Base-by-base conservation (phyloP, 495 filamentous ascomycete genomes). In the Tuber calosporum region DNA sequence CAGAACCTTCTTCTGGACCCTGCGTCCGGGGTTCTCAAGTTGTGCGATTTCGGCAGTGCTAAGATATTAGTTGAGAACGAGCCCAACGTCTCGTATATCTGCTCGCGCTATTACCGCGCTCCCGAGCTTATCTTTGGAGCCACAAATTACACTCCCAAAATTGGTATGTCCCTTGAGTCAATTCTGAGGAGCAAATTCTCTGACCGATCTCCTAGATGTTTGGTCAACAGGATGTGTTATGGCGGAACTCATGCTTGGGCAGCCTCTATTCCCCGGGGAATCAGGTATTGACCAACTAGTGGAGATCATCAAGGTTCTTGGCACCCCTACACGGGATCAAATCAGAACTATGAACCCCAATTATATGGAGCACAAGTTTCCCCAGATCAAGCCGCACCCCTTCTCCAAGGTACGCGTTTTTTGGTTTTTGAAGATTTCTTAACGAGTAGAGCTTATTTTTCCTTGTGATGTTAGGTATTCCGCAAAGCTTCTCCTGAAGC, bases 311-410 rank as follows among this genome's bases (percentile, higher is more conserved):
- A 99, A 98, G 85, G 95, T 99, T 71, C 87, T 99, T 72, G 95
- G 95, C 36, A 99, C 95, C 22, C 95, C 96, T 20, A 97, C 95
- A n/a, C 87, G 95, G 34, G 95, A 99, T 79, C 95, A 99, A 80
- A 99, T 99, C 81, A 92, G 95, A 71, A 99, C 95, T 68, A 99
- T 99, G 96, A 99, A 99, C 82, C 96, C 95, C 70, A 99, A 99
- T 83, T 98, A 99, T 84, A 99, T 99, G 95, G 95, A 98, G 84
- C 95, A 99, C 84, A 98, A 98, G 84, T 99, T 99, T 82, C 96
- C 95, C 62, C 95, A 99, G 82, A 99, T 99, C 87, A 99, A 99
- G 86, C 95, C 95, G 53, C 95, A 99, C 81, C 95, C 95, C 17
- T 99, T 99, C 87, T 94, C 91, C 82, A 99, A 98, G 88, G 90